Evolutionary conservation across 2,329 filamentous ascomycete genomes (phyloP), one percentile per base, ranked within the genome.

Genomic region (Sarocladium strictum): DNA sequence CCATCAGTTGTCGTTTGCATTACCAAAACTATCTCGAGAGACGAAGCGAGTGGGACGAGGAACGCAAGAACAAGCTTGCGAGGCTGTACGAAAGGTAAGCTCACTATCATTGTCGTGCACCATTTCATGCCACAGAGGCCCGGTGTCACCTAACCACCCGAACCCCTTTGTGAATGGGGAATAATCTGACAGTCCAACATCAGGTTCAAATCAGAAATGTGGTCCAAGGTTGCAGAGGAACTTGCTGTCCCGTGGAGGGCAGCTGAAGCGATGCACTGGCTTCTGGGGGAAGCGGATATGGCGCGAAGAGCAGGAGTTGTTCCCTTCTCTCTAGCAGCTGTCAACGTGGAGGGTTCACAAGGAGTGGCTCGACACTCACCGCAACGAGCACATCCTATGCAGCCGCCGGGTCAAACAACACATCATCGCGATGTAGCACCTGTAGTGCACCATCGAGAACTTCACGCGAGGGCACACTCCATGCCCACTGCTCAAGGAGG

Each of bases 191-290:
- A 11, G 35, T 26, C 47, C 21, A 51, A 41, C 19, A 21, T 4
- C 67, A 97, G 93, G 70, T 96, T 97, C 77, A 97, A 97, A 72
- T 84, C 89, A 59, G 91, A 97, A 67, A 97, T 97, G 90, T 99
- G 93, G 93, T 85, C 89, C 57, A 94, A 93, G 65, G 89, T 97
- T 21, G 91, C 92, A 40, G 90, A 94, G 68, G 93, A 97, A 71
- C 93, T 99, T 86, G 86, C 85, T 27, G 86, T 97, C 55, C 94
- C 93, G 33, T 97, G 93, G 93, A 83, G 94, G 64, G 91, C 94
- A 17, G 93, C 90, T 49, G 93, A 99, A 72, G 92, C 90, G 3
- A 97, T 97, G 92, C 94, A 97, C 72, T 99, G 94, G 93, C 89
- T 96, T 65, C 78, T 99, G 54, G 93, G 93, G 58, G 90, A 96